Conservation (phyloP, 2,329 filamentous ascomycete species). For the Daldinia eschscholtzii region DNA sequence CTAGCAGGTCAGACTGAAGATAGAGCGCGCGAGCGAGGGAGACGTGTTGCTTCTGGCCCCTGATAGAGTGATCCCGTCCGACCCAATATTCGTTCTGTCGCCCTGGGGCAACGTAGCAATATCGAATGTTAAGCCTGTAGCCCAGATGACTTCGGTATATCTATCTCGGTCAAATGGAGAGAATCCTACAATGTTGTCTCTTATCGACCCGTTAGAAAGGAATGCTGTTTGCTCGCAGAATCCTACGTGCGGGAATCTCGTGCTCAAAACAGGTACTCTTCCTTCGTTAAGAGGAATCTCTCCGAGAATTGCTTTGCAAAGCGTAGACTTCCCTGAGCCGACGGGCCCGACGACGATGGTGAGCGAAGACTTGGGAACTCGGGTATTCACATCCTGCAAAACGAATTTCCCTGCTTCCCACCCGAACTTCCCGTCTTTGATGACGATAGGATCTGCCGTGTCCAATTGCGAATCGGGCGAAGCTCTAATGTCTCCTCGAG, state of each 20-base stretch:
- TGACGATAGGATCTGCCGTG: background rate
- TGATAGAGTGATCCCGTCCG: background rate
- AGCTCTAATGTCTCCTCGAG: background rate
- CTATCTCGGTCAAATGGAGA: slow-evolving; percentile 39
- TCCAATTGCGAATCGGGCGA: background rate
- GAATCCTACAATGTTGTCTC: slow-evolving; percentile 51
- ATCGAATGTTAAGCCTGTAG: background rate
- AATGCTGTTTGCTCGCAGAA: slow-evolving; percentile 57
- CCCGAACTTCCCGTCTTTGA: background rate
- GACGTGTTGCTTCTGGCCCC: slow-evolving; percentile 1
- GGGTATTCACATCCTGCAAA: background rate
- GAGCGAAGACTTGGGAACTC: slow-evolving; percentile 50
- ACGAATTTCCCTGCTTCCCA: background rate
- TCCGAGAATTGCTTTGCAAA: slow-evolving; percentile 57
- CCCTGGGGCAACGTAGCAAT: background rate
- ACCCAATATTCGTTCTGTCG: background rate
- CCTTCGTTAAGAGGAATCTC: slow-evolving; percentile 49
- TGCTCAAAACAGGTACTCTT: slow-evolving; percentile 35
- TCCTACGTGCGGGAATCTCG: slow-evolving; percentile 47
- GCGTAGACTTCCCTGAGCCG: slow-evolving; percentile 60
- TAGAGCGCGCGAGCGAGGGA: slow-evolving; percentile 45
- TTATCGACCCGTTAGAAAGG: slow-evolving; percentile 53
- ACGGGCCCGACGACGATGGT: slow-evolving; percentile 59
- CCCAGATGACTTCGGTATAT: background rate
- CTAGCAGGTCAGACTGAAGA: slow-evolving; percentile 47